Evolutionary conservation across 1,284 basidiomycete genomes (phyloP), one percentile per base, ranked within the genome.

Genomic region (Vanrija humicola): DNA sequence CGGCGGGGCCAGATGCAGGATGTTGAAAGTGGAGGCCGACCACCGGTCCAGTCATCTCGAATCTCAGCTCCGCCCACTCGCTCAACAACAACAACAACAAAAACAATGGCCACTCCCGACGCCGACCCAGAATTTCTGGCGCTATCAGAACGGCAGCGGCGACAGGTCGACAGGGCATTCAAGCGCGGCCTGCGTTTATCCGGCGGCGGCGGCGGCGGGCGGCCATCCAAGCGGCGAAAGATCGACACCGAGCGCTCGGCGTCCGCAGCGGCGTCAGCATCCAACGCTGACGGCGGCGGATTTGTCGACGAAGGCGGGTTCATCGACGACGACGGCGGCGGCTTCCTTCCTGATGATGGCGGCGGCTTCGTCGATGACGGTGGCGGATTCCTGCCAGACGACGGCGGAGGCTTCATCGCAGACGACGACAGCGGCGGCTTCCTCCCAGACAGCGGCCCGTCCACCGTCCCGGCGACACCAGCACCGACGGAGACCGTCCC

Each of bases 61-160:
- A 34, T 15, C 15, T 23, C 48, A 25, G 19, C 43, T 16, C 43
- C 46, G 29, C 28, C 34, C n/a, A 34, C 34, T 34, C 9, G 4
- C 34, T 34, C 34, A 34, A 14, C 34, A 5, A 28, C 45, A 14
- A 23, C 34, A 34, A 14, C 34, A 5, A 28, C 45, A 14, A 28
- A 40, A 14, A 34, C 18, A 23, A 48, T 34, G 19, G 15, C 34
- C 16, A 38, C 43, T 9, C 46, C 49, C 7, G 65, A 69, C 39
- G 65, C 56, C 5, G 75, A 77, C 53, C 66, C 72, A n/a, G 75
- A 77, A 12, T 77, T 69, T 44, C 63, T 69, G 12, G 72, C 70
- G 15, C 62, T 77, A 0, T 62, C 68, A 0, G 50, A 39, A 0
- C 51, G 60, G 9, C 67, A 72, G 51, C 53, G 64, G 19, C 55